These are phyloP conservation scores for Microsporum ferrugineum DNA, from an alignment of 2,329 filamentous ascomycete genomes.

Conservation along the genomic window DNA sequence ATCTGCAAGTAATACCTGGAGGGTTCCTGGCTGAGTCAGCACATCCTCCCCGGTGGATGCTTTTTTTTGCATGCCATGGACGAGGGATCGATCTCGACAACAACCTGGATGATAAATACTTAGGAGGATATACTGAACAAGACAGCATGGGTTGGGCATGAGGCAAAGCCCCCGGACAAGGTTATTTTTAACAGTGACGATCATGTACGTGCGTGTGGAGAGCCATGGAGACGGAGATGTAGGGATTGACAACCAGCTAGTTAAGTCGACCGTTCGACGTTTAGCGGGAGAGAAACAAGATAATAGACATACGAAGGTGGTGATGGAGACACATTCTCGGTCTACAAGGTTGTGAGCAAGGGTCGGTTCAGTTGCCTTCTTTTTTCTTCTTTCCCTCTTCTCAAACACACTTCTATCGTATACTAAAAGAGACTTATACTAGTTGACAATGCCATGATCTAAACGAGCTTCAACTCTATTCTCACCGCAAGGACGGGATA, in stretches of 20 bases:
- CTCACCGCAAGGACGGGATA: background rate
- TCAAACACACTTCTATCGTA: slow-evolving; percentile 1
- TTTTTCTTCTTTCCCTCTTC: background rate
- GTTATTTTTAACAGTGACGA: slow-evolving; percentile 1
- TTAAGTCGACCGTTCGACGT: background rate
- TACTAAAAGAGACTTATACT: background rate
- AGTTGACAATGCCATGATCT: background rate
- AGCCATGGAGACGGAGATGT: background rate
- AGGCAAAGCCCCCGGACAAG: background rate
- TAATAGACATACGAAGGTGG: background rate
- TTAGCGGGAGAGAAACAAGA: background rate
- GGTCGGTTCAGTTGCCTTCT: background rate
- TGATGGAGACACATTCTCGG: background rate
- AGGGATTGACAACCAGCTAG: background rate
- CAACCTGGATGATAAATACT: background rate
- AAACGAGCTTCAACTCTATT: slow-evolving; percentile 4
- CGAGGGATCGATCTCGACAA: background rate
- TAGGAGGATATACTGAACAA: background rate
- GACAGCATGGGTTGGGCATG: background rate
- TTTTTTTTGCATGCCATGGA: background rate
- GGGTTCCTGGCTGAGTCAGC: background rate
- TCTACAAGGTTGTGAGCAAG: background rate
- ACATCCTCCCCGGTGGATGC: background rate
- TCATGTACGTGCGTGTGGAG: slow-evolving; percentile 1
- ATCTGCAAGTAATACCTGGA: background rate